phyloP scores from a whole-genome alignment of 352 stramenopile genomes.

The Elongisporangium anandrum region DNA sequence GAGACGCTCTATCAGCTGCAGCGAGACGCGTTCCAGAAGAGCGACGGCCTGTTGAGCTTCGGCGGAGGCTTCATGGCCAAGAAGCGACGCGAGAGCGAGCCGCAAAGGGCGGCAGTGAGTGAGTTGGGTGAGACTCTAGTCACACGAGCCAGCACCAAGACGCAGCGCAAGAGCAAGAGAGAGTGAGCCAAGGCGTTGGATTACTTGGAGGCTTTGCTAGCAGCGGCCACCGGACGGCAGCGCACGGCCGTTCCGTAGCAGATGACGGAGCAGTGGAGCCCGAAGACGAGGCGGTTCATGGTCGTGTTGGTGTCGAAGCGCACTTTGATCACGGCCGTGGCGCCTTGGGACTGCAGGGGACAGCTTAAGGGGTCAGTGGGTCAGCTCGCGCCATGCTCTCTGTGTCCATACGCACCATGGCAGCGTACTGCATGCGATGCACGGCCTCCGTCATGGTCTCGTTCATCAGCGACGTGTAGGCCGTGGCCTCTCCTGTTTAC shows the following conservation, averaged over 20 bases:
- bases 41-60: slow-evolving; percentile 16
- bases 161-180: neutral
- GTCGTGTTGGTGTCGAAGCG: slow-evolving; percentile 83
- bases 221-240: slow-evolving; percentile 26
- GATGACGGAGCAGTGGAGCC: slow-evolving; percentile 75
- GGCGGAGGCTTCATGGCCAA: slow-evolving; percentile 38
- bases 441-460: slow-evolving; percentile 76
- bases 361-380: too few relatives aligned
- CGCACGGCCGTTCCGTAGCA: slow-evolving; percentile 77
- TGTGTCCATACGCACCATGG: slow-evolving; percentile 18
- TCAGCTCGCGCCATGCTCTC: too few relatives aligned
- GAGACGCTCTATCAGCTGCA: slow-evolving; percentile 9
- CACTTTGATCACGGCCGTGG: slow-evolving; percentile 75
- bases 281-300: slow-evolving; percentile 84
- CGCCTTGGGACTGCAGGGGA: slow-evolving; percentile 42
- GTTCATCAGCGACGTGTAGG: slow-evolving; percentile 83
- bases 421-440: slow-evolving; percentile 72
- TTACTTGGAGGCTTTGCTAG: neutral
- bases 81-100: slow-evolving; percentile 3
- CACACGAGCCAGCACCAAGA: neutral
- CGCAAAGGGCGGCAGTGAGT: neutral
- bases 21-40: slow-evolving; percentile 7
- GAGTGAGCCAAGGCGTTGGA: neutral
- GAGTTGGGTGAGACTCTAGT: neutral
- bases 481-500: slow-evolving; percentile 46